Conservation (phyloP, 208 protist genomes). For the Trypanosoma theileri region DNA sequence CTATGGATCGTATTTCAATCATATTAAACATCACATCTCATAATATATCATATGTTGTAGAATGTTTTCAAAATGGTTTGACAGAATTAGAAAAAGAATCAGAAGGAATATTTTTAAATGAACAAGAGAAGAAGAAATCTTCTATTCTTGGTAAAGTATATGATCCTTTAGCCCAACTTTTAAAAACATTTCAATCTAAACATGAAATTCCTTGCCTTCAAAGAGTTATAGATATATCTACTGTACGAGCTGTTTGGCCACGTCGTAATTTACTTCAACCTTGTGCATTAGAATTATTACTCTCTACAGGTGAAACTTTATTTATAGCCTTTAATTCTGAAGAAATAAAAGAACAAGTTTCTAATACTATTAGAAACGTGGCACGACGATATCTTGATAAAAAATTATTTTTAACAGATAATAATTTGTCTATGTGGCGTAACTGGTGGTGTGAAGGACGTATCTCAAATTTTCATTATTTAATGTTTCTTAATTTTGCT, state of each 20-base stretch:
- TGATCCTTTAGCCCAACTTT: slow-evolving; percentile 2
- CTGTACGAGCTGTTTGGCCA: slow-evolving; percentile 35
- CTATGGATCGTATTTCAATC: slow-evolving; percentile 33
- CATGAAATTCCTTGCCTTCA: slow-evolving; percentile 13
- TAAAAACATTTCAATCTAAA: slow-evolving; percentile 10
- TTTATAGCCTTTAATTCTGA: slow-evolving; percentile 40
- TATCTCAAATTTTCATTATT: slow-evolving; percentile 88
- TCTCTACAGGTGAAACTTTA: slow-evolving; percentile 32
- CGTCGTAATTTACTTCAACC: slow-evolving; percentile 42
- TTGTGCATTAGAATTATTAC: slow-evolving; percentile 43
- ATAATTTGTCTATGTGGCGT: slow-evolving; percentile 45
- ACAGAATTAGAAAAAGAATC: slow-evolving; percentile 1
- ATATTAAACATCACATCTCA: slow-evolving; percentile 19
- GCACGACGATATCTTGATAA: slow-evolving; percentile 29
- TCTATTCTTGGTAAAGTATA: slow-evolving; percentile 6
- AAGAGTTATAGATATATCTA: slow-evolving; percentile 26
- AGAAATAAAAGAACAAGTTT: slow-evolving; percentile 21
- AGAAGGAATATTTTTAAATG: not conserved
- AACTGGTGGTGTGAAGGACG: slow-evolving; percentile 67
- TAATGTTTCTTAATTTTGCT: slow-evolving; percentile 80
- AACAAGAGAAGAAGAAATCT: not conserved
- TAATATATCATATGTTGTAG: slow-evolving; percentile 31
- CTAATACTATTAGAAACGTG: slow-evolving; percentile 11
- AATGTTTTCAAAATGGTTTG: slow-evolving; percentile 8
- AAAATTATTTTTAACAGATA: slow-evolving; percentile 20